These are phyloP conservation scores for Yamadazyma dendronema DNA, from an alignment of 1,139 yeast genomes.

Conservation along the genomic window DNA sequence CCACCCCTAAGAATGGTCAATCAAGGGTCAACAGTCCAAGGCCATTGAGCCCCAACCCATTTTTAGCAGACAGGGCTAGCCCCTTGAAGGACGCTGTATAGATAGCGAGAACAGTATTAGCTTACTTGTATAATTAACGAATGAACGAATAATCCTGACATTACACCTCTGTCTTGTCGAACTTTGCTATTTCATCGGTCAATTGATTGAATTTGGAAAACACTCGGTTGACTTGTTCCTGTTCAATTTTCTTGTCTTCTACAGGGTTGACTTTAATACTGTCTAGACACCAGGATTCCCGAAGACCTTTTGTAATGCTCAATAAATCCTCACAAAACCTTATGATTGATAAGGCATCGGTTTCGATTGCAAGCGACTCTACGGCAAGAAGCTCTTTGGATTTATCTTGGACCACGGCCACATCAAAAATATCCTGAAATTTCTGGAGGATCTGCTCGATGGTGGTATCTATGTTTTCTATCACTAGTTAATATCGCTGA, in stretches of 20 bases:
- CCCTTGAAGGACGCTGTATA: neutral
- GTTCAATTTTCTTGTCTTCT: slow-evolving; percentile 16
- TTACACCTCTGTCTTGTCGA: slow-evolving; percentile 1
- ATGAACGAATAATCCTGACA: slow-evolving; percentile 2
- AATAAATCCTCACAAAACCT: slow-evolving; percentile 54
- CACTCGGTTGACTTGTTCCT: slow-evolving; percentile 26
- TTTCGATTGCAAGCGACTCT: slow-evolving; percentile 55
- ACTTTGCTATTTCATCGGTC: slow-evolving; percentile 33
- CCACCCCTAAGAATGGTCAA: slow-evolving; percentile 8
- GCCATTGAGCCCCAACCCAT: slow-evolving; percentile 7
- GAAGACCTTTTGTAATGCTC: slow-evolving; percentile 45
- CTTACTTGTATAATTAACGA: slow-evolving; percentile 2
- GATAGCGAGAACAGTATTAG: neutral
- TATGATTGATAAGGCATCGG: slow-evolving; percentile 50
- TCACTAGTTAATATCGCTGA: slow-evolving; percentile 19
- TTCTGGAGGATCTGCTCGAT: slow-evolving; percentile 44
- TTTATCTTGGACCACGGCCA: slow-evolving; percentile 42
- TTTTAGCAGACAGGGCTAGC: neutral
- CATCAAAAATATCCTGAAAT: slow-evolving; percentile 46
- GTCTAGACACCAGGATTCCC: slow-evolving; percentile 59
- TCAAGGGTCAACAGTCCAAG: slow-evolving; percentile 6
- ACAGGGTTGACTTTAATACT: slow-evolving; percentile 39
- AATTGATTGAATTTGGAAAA: slow-evolving; percentile 41
- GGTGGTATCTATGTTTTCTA: slow-evolving; percentile 40
- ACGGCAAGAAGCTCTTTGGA: slow-evolving; percentile 52